phyloP scores from a whole-genome alignment of 345 rosid genomes.

The Cardiospermum halicacabum region DNA sequence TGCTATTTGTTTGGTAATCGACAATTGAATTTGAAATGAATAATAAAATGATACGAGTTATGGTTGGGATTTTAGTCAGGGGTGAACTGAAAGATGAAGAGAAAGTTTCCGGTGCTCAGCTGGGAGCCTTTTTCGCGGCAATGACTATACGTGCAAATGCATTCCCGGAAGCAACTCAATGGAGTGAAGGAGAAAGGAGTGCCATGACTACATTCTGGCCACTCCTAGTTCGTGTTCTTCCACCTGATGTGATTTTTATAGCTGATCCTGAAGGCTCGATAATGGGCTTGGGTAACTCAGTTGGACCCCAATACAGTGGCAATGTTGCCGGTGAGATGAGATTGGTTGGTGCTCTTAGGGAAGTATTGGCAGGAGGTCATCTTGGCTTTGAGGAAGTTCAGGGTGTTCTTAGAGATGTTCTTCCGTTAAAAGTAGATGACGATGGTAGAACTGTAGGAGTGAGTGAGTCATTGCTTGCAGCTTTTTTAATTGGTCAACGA shows the following conservation, averaged over 20 bases:
- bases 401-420: slow-evolving; percentile 81
- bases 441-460: slow-evolving; percentile 47
- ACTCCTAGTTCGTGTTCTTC: slow-evolving; percentile 52
- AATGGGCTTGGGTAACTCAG: slow-evolving; percentile 62
- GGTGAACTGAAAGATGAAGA: slow-evolving; percentile 78
- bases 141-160: slow-evolving; percentile 92
- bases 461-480: slow-evolving; percentile 83
- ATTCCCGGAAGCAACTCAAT: slow-evolving; percentile 89
- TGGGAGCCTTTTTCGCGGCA: slow-evolving; percentile 93
- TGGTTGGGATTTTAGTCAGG: slow-evolving; percentile 39
- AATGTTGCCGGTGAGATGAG: slow-evolving; percentile 73
- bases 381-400: slow-evolving; percentile 92
- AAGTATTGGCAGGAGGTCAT: slow-evolving; percentile 93
- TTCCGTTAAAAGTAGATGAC: slow-evolving; percentile 58
- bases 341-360: slow-evolving; percentile 92
- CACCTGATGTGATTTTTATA: slow-evolving; percentile 81
- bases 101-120: slow-evolving; percentile 75
- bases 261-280: slow-evolving; percentile 96
- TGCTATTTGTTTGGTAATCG: background rate
- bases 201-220: slow-evolving; percentile 86
- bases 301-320: slow-evolving; percentile 80
- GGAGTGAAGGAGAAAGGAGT: slow-evolving; percentile 88
- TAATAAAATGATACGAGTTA: background rate
- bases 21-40: background rate
- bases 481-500: slow-evolving; percentile 94